phyloP scores from a whole-genome alignment of 768 basidiomycete species.

The Mycena rebaudengoi region DNA sequence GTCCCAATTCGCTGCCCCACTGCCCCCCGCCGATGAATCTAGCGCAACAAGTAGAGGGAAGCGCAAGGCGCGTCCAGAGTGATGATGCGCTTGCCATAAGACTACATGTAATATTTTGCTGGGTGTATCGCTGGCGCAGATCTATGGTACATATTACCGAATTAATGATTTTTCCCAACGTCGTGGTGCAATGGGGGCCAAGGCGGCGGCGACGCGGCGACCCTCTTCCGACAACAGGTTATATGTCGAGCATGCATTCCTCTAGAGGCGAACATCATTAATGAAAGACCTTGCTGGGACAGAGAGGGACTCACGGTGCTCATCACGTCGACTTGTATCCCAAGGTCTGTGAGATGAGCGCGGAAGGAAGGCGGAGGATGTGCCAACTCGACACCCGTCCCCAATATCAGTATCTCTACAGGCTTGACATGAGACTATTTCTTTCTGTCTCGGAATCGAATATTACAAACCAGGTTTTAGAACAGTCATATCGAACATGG shows the following conservation, averaged over 20 bases:
- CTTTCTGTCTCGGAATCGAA: background rate
- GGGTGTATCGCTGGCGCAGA: background rate
- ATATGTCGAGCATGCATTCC: conserved; percentile 86
- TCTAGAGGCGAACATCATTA: conserved; percentile 23
- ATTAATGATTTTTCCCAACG: conserved; percentile 50
- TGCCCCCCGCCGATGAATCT: conserved; percentile 38
- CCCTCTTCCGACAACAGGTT: conserved; percentile 95
- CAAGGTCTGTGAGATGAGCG: conserved; percentile 73
- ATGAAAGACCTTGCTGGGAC: conserved; percentile 45
- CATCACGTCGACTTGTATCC: conserved; percentile 91
- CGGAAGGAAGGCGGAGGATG: conserved; percentile 76
- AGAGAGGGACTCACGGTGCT: conserved; percentile 63
- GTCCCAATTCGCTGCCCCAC: conserved; percentile 25
- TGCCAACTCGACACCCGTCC: conserved; percentile 79
- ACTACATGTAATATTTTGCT: background rate
- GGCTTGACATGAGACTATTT: background rate
- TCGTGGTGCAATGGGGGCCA: conserved; percentile 72
- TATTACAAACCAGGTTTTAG: conserved; percentile 84
- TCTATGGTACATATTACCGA: background rate
- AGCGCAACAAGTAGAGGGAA: conserved; percentile 68
- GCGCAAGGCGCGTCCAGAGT: conserved; percentile 57
- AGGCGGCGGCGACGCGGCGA: conserved; percentile 87
- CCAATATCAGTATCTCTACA: conserved; percentile 88
- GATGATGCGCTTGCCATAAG: background rate
- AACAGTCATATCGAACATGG: conserved; percentile 81